Evolutionary conservation across 495 filamentous ascomycete species (phyloP), one percentile per base, ranked within the genome.

Genomic region (Aspergillus funiculosus): DNA sequence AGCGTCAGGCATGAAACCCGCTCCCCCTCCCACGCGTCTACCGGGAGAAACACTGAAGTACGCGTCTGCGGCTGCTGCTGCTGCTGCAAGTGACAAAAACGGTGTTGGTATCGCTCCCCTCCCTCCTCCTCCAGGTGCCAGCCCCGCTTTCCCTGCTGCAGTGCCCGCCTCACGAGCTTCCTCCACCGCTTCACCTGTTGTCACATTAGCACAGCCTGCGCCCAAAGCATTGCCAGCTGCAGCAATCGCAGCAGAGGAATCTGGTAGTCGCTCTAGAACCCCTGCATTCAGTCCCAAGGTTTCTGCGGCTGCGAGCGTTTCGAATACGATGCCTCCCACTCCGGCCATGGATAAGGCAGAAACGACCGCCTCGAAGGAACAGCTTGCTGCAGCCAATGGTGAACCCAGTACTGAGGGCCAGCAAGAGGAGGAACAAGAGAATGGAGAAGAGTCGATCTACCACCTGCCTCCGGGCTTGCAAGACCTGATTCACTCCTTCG

Each of bases 21-120:
- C 94, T 10, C 85, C 91, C 9, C 57, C 87, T 55, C 94, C 92
- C 6, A 80, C 86, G 30, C 81, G 89, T 56, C 77, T 86, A 3
- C 83, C 89, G 18, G 89, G 87, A 24, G 91, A 97, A 60, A 86
- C 86, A 0, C 71, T 97, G 53, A 96, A 96, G 65, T 97, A 97
- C 62, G 92, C 94, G 22, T 95, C 92, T 14, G 92, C 92, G 0
- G 92, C 92, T 0, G 94, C 92, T 0, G 94, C 92, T 0, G 92
- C 92, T 1, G 94, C 94, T 7, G 88, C 92, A 36, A 92, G 83
- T 62, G 89, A 95, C 61, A 94, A 90, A 60, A 83, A 71, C 55
- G 77, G 77, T 11, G 84, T 95, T 7, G 90, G 90, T n/a, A 95
- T 96, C 52, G 80, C 88, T 20, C 90, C 90, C 13, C 72, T 96